Conservation (phyloP, 805 yeast genomes). For the Metschnikowia orientalis region DNA sequence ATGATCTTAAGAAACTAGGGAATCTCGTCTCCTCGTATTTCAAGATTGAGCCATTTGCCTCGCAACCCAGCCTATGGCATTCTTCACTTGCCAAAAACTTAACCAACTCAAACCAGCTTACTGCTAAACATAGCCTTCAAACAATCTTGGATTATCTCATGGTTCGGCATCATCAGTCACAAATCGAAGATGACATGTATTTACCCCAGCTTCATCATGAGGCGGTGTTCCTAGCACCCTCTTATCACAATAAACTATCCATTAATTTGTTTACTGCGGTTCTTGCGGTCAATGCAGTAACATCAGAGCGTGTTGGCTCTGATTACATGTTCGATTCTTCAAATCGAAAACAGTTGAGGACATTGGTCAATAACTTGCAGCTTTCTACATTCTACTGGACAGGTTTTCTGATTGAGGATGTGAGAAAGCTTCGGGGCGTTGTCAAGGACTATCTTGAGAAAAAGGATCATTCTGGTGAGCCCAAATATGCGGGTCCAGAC, state of each 20-base stretch:
- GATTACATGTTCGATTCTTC: slow-evolving; percentile 70
- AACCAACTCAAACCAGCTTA: slow-evolving; percentile 29
- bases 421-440: slow-evolving; percentile 48
- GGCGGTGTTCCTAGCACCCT: slow-evolving; percentile 57
- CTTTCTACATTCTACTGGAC: slow-evolving; percentile 74
- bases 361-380: slow-evolving; percentile 58
- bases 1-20: slow-evolving; percentile 54
- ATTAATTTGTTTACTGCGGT: slow-evolving; percentile 64
- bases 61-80: slow-evolving; percentile 46
- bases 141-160: slow-evolving; percentile 45
- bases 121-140: slow-evolving; percentile 38
- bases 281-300: slow-evolving; percentile 66
- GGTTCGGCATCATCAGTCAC: slow-evolving; percentile 53
- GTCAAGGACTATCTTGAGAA: slow-evolving; percentile 44
- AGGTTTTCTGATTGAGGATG: slow-evolving; percentile 58
- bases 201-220: slow-evolving; percentile 58
- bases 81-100: slow-evolving; percentile 47
- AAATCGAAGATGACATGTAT: slow-evolving; percentile 50
- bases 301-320: slow-evolving; percentile 61
- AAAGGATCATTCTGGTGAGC: slow-evolving; percentile 19
- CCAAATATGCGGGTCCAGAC: slow-evolving; percentile 36
- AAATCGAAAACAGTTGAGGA: slow-evolving; percentile 49
- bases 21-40: slow-evolving; percentile 48
- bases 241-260: slow-evolving; percentile 56
- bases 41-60: slow-evolving; percentile 54